Evolutionary conservation across 75 land plant species (phyloP), one percentile per base, ranked within the genome.

Genomic region (Ceratopteris richardii): DNA sequence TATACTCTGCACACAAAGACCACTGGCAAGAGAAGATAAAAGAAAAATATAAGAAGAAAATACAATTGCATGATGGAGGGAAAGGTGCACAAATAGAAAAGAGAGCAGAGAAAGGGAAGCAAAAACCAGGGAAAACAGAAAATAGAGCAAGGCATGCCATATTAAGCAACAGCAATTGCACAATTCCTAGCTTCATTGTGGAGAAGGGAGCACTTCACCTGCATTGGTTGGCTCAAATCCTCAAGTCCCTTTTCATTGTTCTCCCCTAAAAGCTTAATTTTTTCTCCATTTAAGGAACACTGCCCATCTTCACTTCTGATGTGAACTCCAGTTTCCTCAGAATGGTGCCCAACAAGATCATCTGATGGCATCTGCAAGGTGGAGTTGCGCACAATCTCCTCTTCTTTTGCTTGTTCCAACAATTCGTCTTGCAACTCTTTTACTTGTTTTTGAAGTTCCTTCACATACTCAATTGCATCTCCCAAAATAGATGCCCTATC

Each of bases 401-500:
- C 72, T 40, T 51, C 54, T 10, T 44, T 27, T 18, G 64, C 64
- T n/a, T n/a, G n/a, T 26, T 79, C 77, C 46, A 79, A 80, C 23
- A 85, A 73, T 61, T 89, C 95, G 11, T 82, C 80, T 56, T 81
- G 87, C 20, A 94, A 77, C 23, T 90, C 85, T 55, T 89, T 86
- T 18, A 67, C 85, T 61, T 90, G 85, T 60, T 86, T 76, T 67
- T 86, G 85, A 61, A 94, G 61, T 55, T 85, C 80, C 78, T 81
- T 86, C 55, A 94, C 80, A 63, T 68, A 94, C 44, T 90, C 91
- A 30, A 94, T 94, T 0, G 98, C 98, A 43, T 94, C 98, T 40
- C 82, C 96, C 1, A 94, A 74, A 21, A 94, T 94, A 11, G 98
- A 81, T 51, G 98, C 96, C 43, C 87, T 80, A 54, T 94, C 98